Base-by-base conservation (phyloP, 164 flowering plant species). In the Aristolochia fimbriata region DNA sequence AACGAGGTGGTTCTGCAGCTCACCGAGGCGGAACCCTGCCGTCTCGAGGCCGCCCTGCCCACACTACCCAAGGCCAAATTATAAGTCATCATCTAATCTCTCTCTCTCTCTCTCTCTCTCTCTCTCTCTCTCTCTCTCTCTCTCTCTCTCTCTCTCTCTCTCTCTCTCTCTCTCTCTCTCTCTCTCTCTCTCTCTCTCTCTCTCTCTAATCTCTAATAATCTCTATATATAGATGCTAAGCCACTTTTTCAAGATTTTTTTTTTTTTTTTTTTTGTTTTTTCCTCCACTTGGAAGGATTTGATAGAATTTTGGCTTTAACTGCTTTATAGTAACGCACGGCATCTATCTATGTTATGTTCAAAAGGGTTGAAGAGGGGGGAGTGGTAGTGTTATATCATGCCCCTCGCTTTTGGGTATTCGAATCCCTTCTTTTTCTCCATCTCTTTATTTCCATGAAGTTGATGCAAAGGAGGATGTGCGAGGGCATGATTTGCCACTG, bases 1-100 rank as follows among this genome's bases (percentile, higher is more conserved):
- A 88, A 78, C 21, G 99, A 90, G 71, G 95, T 83, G 12, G 96
- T 82, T 41, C 91, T 86, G 76, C 54, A 81, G 70, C 79, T 93
- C 60, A 74, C 64, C 17, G 95, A 88, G 37, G 86, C 92, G 0
- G 96, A 86, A 67, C 97, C 97, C 3, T 79, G 82, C 74, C 78
- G 64, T 68, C 74, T 74, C 62, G 70, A 74, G 52, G 71, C 82
- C 47, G 76, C 72, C 78, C 81, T 81, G 70, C 71, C 77, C 19
- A 62, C 81, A 21, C 67, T 80, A 21, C 67, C 61, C 55, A 80
- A 80, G 76, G 58, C 69, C 68, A 81, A 80, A 57, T 82, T 65
- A 65, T 49, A 69, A 78, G 27, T 51, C 51, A 60, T 79, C 60
- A 75, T 62, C 21, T 20, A 52, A 57, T 21, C 58, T n/a, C n/a